A percentile compares a stretch with the other conserved stretches of the same genome.
phyloP scores from a whole-genome alignment of 2,329 filamentous ascomycete genomes.

The Colletotrichum kahawae region DNA sequence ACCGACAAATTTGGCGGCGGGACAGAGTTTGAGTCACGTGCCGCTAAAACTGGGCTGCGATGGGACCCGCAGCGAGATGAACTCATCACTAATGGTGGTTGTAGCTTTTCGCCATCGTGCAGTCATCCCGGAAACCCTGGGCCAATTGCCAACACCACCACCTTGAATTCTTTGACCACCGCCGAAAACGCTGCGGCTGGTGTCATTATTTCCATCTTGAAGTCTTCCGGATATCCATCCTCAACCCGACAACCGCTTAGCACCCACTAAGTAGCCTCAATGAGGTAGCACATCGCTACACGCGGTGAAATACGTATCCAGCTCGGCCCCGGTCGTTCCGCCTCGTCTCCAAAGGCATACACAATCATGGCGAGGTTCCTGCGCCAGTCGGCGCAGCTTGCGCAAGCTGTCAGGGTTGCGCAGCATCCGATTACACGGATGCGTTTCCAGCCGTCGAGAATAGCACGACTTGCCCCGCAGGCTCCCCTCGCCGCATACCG shows the following conservation, averaged over 20 bases:
- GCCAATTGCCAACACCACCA: constrained; percentile 4
- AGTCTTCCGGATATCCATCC: background rate
- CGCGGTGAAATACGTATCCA: constrained; percentile 10
- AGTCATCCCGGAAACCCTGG: constrained; percentile 5
- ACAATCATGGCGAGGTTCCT: constrained; percentile 68
- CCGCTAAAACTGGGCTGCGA: constrained; percentile 6
- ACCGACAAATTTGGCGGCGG: background rate
- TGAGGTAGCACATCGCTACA: constrained; percentile 17
- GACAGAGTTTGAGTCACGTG: constrained; percentile 17
- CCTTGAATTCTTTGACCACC: background rate
- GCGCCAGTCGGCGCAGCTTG: constrained; percentile 69
- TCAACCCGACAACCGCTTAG: background rate
- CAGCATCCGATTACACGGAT: constrained; percentile 56
- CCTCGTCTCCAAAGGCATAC: background rate
- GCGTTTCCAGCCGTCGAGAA: constrained; percentile 39
- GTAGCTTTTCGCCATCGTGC: constrained; percentile 15
- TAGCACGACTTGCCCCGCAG: constrained; percentile 38
- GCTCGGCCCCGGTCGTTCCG: constrained; percentile 22
- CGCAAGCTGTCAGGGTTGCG: constrained; percentile 64
- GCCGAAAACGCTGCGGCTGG: background rate
- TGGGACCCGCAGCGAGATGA: constrained; percentile 3
- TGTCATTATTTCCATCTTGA: background rate
- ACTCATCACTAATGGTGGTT: constrained; percentile 16
- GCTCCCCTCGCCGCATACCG: constrained; percentile 28
- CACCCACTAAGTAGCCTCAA: constrained; percentile 1